phyloP scores from a whole-genome alignment of 306 rosid genomes.

The Cicer yamashitae region DNA sequence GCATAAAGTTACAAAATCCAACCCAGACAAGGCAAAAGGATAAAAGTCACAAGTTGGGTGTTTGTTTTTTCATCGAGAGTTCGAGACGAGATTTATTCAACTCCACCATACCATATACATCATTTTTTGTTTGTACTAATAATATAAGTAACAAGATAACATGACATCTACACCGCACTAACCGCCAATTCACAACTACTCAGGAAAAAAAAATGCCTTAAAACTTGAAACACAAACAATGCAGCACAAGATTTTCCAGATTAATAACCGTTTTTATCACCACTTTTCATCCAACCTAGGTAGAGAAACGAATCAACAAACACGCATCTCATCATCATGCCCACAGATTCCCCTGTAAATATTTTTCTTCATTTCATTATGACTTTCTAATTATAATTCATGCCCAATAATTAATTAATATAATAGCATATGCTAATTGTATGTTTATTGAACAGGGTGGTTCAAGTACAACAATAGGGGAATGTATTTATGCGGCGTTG shows the following conservation, averaged over 20 bases:
- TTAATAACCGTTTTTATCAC: background rate
- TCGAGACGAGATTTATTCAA: too few species aligned
- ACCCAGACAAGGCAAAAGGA: too few species aligned
- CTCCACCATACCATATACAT: too few species aligned
- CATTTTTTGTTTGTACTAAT: too few species aligned
- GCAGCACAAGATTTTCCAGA: background rate
- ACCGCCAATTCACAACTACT: too few species aligned
- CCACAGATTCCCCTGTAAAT: background rate
- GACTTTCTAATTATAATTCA: background rate
- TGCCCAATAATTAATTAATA: background rate
- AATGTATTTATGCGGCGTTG: slow-evolving; percentile 57
- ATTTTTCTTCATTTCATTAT: background rate
- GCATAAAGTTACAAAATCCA: too few species aligned
- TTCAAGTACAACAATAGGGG: slow-evolving; percentile 54
- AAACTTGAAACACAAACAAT: background rate
- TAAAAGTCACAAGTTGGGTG: too few species aligned
- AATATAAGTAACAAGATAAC: too few species aligned
- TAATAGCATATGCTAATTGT: background rate
- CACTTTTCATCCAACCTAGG: background rate
- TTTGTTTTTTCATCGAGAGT: too few species aligned
- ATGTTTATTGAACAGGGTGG: slow-evolving; percentile 44
- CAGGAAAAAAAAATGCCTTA: too few species aligned
- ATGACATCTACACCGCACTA: too few species aligned
- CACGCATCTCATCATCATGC: background rate
- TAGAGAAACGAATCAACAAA: background rate